Percentiles rank a stretch among this genome's conserved stretches.
Conservation (phyloP, 2,329 filamentous ascomycete species). For the Verticillium isaacii region DNA sequence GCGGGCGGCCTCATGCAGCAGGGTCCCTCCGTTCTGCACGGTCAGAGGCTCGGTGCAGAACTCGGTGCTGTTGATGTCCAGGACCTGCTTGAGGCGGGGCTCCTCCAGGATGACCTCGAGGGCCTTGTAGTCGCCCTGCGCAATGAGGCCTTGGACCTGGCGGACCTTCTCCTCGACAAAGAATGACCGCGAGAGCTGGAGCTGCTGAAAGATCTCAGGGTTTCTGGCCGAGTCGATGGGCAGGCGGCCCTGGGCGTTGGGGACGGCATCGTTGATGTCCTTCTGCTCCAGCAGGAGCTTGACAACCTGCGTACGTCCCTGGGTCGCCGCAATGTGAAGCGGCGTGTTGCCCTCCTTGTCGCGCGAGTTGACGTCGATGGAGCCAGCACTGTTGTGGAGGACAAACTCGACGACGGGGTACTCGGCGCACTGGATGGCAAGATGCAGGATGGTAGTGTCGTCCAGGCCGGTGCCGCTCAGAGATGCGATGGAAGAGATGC, state of each 20-base stretch:
- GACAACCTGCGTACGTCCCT: conserved; percentile 77
- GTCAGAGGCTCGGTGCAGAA: conserved; percentile 77
- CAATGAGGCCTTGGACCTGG: conserved; percentile 77
- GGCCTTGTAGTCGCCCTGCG: conserved; percentile 66
- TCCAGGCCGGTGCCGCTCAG: conserved; percentile 48
- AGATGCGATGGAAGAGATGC: conserved; percentile 49
- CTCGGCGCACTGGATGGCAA: conserved; percentile 94
- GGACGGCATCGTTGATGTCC: conserved; percentile 80
- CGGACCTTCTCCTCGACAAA: conserved; percentile 84
- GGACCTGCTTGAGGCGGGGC: conserved; percentile 73
- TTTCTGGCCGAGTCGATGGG: conserved; percentile 86
- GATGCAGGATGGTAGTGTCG: conserved; percentile 85
- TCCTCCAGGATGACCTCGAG: conserved; percentile 81
- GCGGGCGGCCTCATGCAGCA: conserved; percentile 89
- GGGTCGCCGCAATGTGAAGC: conserved; percentile 78
- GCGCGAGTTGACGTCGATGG: conserved; percentile 79
- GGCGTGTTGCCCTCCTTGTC: conserved; percentile 95
- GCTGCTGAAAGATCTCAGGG: conserved; percentile 90
- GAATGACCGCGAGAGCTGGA: conserved; percentile 84
- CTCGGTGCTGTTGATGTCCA: conserved; percentile 91
- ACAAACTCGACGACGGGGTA: conserved; percentile 90
- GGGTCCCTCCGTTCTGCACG: conserved; percentile 77
- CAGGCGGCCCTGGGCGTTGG: conserved; percentile 79
- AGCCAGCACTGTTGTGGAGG: conserved; percentile 65
- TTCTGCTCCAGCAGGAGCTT: conserved; percentile 77